These are phyloP conservation scores for Talaromyces trachyspermus DNA, from an alignment of 495 filamentous ascomycete species.

Conservation along the genomic window DNA sequence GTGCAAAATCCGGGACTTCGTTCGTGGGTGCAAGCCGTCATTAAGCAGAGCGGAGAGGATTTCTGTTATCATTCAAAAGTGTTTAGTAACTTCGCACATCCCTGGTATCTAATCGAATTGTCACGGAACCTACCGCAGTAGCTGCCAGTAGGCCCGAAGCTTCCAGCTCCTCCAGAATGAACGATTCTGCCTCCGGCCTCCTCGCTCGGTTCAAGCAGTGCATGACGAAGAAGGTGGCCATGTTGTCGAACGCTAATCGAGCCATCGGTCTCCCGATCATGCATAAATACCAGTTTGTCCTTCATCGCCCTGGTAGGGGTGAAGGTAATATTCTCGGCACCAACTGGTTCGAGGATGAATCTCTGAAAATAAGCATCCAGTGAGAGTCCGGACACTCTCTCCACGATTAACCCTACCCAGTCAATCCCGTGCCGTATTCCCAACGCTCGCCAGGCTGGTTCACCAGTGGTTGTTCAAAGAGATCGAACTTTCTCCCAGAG, in stretches of 20 bases:
- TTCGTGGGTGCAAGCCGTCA: conserved; percentile 34
- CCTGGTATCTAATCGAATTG: not conserved
- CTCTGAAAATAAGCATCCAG: conserved; percentile 47
- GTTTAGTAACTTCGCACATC: not conserved
- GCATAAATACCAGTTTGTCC: conserved; percentile 37
- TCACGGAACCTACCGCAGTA: conserved; percentile 34
- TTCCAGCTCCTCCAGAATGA: conserved; percentile 44
- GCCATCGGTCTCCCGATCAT: conserved; percentile 27
- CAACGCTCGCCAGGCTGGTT: conserved; percentile 47
- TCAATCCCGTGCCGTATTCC: conserved; percentile 50
- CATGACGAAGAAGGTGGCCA: conserved; percentile 31
- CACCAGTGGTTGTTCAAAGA: conserved; percentile 36
- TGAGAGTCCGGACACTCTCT: conserved; percentile 37
- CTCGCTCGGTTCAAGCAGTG: conserved; percentile 24
- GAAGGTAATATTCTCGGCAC: conserved; percentile 41
- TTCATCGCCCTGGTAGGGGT: conserved; percentile 43
- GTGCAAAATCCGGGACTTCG: conserved; percentile 34
- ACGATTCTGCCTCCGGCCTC: conserved; percentile 27
- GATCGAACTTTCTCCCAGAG: conserved; percentile 27
- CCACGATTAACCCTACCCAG: conserved; percentile 48
- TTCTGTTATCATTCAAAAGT: conserved; percentile 10
- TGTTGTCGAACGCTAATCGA: conserved; percentile 14
- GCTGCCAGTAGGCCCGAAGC: conserved; percentile 39
- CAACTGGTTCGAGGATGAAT: conserved; percentile 49
- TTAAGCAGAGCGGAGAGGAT: conserved; percentile 37